Base-by-base conservation (phyloP, 176 grass and related monocot genomes). In the Rhipidocladum racemiflorum region DNA sequence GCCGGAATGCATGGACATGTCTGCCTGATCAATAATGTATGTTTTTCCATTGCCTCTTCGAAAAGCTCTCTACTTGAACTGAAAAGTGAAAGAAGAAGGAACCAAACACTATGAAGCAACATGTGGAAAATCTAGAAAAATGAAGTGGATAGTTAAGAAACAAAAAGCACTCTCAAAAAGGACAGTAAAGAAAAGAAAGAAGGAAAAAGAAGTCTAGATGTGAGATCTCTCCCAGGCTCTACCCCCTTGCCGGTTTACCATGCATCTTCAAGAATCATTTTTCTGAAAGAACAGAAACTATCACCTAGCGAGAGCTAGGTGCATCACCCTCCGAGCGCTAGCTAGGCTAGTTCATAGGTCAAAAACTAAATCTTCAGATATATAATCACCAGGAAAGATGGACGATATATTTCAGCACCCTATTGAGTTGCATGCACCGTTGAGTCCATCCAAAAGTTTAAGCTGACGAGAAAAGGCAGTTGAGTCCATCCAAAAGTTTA, bases 121-220 rank as follows among this genome's bases (percentile, higher is more conserved):
- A 27, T 38, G 32, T 43, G 12, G 40, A 74, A 84, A 68, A 80
- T 61, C 3, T 80, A 74, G 2, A 74, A 74, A 72, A 72, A 38
- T 78, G 35, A 53, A 83, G 1, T 64, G 34, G 18, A 36, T 88
- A 78, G 35, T 72, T 32, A 71, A 55, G n/a, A 65, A 84, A 51
- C 18, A 81, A 75, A 75, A 79, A 63, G 69, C 70, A 84, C 40
- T 68, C 50, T 32, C n/a, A 36, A 61, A 61, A 44, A 79, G 6
- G 0, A 25, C 38, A 42, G 29, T 23, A 85, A 43, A 80, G 69
- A 50, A 74, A 59, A 51, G 53, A 7, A 69, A 56, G 39, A 1
- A n/a, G 44, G 6, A 25, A 43, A 4, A 30, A 2, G 6, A 32
- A 9, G 17, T 74, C 30, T 39, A 74, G 39, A 84, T 80, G 61